Evolutionary conservation across 306 rosid species (phyloP), one percentile per base, ranked within the genome.

Genomic region (Cucurbita argyrosperma): DNA sequence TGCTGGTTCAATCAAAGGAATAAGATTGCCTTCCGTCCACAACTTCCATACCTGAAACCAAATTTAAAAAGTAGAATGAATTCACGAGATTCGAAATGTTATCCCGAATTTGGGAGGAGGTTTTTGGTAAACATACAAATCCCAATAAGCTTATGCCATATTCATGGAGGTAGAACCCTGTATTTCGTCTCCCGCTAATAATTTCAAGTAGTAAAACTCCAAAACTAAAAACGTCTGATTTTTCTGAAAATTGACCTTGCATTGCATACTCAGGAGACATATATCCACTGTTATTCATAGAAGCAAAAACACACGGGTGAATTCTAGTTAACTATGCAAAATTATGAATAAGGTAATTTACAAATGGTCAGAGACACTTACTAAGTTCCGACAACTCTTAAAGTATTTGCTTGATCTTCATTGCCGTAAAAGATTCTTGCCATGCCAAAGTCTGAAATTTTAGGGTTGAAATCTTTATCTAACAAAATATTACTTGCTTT

Each of bases 381-480:
- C 72, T 66, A 66, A 42, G 72, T 66, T 19, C 72, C 72, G 19
- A 66, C 72, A 12, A 71, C 43, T 35, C 75, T 71, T 15, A 49
- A 4, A 11, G 75, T 71, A 0, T 26, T 71, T n/a, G 59, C 75
- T 71, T 71, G 46, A 52, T 7, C 75, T 71, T 35, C 47, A 30
- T 49, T 5, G 3, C 61, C 38, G 19, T 54, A 1, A 43, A 66
- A 66, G 1, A 66, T 66, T 19, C 72, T 43, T 19, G 72, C 72
- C 75, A 71, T 71, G 8, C 75, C 75, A 71, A 71, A 71, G 6
- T 71, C 75, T 0, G 75, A 71, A 8, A 66, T 66, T 5, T 66
- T 66, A 43, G 72, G 39, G 47, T 42, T 43, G 5, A 66, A 45
- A 43, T 43, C 61, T 30, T 49, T 37, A 4, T 71, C 75, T 19